Conservation (phyloP, 2,329 filamentous ascomycete species). For the Ophiocordyceps camponoti-saundersi region DNA sequence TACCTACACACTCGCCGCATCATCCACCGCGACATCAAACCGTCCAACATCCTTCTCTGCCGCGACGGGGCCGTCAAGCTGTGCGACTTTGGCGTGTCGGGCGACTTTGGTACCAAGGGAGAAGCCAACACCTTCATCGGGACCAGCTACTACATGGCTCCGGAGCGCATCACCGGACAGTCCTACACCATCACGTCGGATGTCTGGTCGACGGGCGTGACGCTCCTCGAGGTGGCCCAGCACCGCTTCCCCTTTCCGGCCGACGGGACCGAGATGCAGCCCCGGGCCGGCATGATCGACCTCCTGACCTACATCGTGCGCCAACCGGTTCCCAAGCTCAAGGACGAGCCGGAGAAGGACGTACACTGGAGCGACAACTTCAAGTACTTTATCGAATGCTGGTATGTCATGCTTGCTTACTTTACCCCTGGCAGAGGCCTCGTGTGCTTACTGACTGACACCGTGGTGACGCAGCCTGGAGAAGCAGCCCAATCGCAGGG, state of each 20-base stretch:
- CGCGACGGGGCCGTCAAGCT: conserved; percentile 89
- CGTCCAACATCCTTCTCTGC: conserved; percentile 88
- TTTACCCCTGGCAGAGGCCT: too few relatives aligned
- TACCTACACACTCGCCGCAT: conserved; percentile 94
- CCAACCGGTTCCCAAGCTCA: conserved; percentile 86
- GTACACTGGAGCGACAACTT: conserved; percentile 96
- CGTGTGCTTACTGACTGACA: conserved; percentile 7
- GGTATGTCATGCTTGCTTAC: conserved; percentile 43
- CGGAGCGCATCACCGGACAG: conserved; percentile 92
- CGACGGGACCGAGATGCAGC: conserved; percentile 90
- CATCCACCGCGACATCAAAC: conserved; percentile 98
- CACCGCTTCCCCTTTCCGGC: conserved; percentile 97
- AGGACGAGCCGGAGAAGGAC: conserved; percentile 77
- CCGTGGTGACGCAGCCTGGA: conserved; percentile 49
- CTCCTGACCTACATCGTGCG: conserved; percentile 93
- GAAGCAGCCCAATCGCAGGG: conserved; percentile 74
- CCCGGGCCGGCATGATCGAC: conserved; percentile 82
- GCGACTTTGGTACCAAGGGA: conserved; percentile 95
- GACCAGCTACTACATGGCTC: conserved; percentile 98
- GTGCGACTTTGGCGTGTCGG: conserved; percentile 94
- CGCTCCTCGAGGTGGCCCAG: conserved; percentile 95
- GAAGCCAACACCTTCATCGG: conserved; percentile 98
- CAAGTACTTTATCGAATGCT: conserved; percentile 99
- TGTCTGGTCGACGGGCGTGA: conserved; percentile 95
- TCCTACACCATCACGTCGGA: conserved; percentile 97